A percentile compares a stretch with the other conserved stretches of the same genome.
phyloP scores from a whole-genome alignment of 2,329 filamentous ascomycete genomes.

The Amesomyces nigricolor region DNA sequence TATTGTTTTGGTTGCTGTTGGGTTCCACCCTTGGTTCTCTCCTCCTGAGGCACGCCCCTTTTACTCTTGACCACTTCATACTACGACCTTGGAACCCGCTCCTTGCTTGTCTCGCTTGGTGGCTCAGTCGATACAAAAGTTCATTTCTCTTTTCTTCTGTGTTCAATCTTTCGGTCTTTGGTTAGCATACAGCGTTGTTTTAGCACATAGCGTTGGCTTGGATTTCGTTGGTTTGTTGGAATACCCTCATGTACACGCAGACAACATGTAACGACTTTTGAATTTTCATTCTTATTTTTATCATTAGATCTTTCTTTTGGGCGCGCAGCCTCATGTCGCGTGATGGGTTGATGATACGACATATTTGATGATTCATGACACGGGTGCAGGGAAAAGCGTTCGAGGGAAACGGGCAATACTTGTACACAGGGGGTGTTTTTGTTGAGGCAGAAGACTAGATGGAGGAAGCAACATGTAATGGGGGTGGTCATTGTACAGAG shows the following conservation, averaged over 20 bases:
- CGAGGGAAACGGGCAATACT: not conserved
- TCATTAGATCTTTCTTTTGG: conserved; percentile 6
- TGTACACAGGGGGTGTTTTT: not conserved
- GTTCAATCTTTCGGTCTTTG: not conserved
- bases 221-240: not conserved
- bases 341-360: conserved; percentile 1
- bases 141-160: not conserved
- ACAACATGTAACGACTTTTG: conserved; percentile 3
- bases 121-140: not conserved
- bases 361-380: conserved; percentile 4
- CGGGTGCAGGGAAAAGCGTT: not conserved
- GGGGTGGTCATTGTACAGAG: not conserved
- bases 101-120: not conserved
- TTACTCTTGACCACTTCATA: not conserved
- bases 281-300: not conserved
- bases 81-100: not conserved
- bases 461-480: not conserved
- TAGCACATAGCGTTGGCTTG: not conserved
- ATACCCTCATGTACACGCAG: conserved; percentile 4
- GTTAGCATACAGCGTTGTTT: not conserved
- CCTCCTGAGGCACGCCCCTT: not conserved
- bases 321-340: conserved; percentile 12
- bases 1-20: not conserved
- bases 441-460: not conserved
- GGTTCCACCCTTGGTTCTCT: not conserved